These are phyloP conservation scores for Cutaneotrichosporon arboriforme DNA, from an alignment of 1,284 basidiomycete species.

Conservation along the genomic window DNA sequence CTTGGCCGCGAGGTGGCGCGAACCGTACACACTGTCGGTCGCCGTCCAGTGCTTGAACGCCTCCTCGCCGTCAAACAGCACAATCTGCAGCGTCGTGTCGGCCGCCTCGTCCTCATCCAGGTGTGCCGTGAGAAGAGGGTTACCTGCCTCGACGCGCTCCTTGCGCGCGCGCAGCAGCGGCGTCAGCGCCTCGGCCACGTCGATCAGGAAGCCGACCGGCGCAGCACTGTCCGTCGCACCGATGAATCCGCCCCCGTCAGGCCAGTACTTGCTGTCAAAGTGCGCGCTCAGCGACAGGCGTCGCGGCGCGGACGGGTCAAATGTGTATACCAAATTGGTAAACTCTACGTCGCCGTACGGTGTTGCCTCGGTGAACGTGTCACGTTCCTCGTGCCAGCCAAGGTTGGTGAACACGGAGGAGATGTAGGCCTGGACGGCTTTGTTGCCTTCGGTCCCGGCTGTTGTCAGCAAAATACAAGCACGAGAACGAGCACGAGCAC, in stretches of 20 bases:
- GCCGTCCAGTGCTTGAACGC: slow-evolving; percentile 87
- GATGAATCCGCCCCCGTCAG: slow-evolving; percentile 60
- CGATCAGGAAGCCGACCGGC: slow-evolving; percentile 87
- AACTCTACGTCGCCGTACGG: slow-evolving; percentile 77
- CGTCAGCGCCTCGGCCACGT: slow-evolving; percentile 74
- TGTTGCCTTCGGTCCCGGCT: slow-evolving; percentile 51
- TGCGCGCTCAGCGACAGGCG: slow-evolving; percentile 88
- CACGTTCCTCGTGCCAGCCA: slow-evolving; percentile 75
- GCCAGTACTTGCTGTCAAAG: slow-evolving; percentile 91
- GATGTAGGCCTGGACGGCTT: slow-evolving; percentile 71
- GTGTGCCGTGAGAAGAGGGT: slow-evolving; percentile 26
- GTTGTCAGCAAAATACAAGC: slow-evolving; percentile 5
- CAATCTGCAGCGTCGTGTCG: slow-evolving; percentile 82
- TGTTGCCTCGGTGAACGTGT: slow-evolving; percentile 64
- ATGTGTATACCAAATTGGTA: slow-evolving; percentile 90
- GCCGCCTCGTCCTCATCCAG: slow-evolving; percentile 67
- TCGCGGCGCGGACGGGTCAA: slow-evolving; percentile 74
- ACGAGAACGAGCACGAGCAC: neutral
- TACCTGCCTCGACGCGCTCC: slow-evolving; percentile 53
- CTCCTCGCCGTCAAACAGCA: slow-evolving; percentile 98
- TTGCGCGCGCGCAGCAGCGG: slow-evolving; percentile 63
- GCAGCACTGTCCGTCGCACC: slow-evolving; percentile 97
- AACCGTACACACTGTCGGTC: slow-evolving; percentile 88
- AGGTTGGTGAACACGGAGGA: slow-evolving; percentile 61
- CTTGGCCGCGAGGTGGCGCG: slow-evolving; percentile 75